Percentiles rank a stretch among this genome's conserved stretches.
Evolutionary conservation across 371 early-diverging fungal genomes (phyloP).

Genomic region (Dichotomocladium elegans): DNA sequence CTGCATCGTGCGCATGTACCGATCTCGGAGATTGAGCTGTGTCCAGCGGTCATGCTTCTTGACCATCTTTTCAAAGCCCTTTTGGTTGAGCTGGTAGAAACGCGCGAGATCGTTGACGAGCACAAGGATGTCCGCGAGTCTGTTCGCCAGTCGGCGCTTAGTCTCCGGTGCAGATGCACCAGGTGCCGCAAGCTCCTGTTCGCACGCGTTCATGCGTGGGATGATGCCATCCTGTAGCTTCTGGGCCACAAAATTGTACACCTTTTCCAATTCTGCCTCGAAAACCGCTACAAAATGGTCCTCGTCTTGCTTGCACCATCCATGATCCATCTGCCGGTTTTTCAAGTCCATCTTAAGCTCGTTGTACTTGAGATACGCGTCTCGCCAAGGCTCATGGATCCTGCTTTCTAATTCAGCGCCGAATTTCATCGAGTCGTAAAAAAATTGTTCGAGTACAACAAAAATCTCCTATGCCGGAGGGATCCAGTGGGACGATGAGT

Average conservation of each 20-base stretch:
- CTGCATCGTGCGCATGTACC: conserved; percentile 70
- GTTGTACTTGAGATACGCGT: conserved; percentile 36
- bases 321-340: conserved; percentile 25
- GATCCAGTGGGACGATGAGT: no score
- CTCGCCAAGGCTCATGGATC: conserved; percentile 38
- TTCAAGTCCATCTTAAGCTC: conserved; percentile 33
- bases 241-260: conserved; percentile 71
- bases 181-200: conserved; percentile 41
- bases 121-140: conserved; percentile 68
- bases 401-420: conserved; percentile 33
- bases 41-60: conserved; percentile 97
- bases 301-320: conserved; percentile 68
- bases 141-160: conserved; percentile 58
- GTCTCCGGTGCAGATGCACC: conserved; percentile 4
- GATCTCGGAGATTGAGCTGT: conserved; percentile 62
- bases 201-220: conserved; percentile 68
- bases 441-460: no score
- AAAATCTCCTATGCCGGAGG: no score
- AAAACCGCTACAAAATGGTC: conserved; percentile 65
- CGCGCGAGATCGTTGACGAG: conserved; percentile 88
- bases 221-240: conserved; percentile 73
- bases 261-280: conserved; percentile 83
- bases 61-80: conserved; percentile 93
- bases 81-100: conserved; percentile 90
- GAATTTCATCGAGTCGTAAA: no score